Conservation (phyloP, 345 rosid species). For the Leavenworthia alabamica region DNA sequence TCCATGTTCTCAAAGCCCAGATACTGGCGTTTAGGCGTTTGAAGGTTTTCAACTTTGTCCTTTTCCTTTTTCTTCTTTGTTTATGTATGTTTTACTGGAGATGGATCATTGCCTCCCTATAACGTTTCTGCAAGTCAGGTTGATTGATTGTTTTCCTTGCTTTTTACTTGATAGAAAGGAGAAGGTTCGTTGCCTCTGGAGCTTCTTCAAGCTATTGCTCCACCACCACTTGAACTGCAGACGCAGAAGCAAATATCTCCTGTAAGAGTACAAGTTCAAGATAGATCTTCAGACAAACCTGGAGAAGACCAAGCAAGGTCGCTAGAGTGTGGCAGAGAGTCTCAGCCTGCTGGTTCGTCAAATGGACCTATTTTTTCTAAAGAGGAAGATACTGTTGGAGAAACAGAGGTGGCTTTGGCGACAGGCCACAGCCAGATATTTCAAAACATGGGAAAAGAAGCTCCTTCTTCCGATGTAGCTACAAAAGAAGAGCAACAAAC, state of each 20-base stretch:
- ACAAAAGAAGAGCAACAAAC: slow-evolving; percentile 76
- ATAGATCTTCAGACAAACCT: slow-evolving; percentile 49
- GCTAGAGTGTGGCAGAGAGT: slow-evolving; percentile 51
- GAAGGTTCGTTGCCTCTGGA: slow-evolving; percentile 89
- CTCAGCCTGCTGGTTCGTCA: slow-evolving; percentile 39
- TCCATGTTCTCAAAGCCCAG: slow-evolving; percentile 97
- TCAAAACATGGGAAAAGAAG: slow-evolving; percentile 46
- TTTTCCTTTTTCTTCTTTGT: not conserved
- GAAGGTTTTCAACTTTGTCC: slow-evolving; percentile 45
- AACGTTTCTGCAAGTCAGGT: slow-evolving; percentile 2
- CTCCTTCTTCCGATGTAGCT: slow-evolving; percentile 33
- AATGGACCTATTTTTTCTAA: slow-evolving; percentile 42
- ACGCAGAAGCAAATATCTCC: slow-evolving; percentile 43
- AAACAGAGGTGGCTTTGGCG: slow-evolving; percentile 53
- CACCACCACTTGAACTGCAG: slow-evolving; percentile 84
- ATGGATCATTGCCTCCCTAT: not conserved
- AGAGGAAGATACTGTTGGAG: slow-evolving; percentile 53
- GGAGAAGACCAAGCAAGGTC: slow-evolving; percentile 54
- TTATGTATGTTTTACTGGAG: slow-evolving; percentile 1
- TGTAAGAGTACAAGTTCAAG: slow-evolving; percentile 52
- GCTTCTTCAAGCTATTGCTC: slow-evolving; percentile 85
- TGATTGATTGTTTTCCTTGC: slow-evolving; percentile 3
- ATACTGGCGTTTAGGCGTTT: slow-evolving; percentile 92
- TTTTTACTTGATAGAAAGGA: slow-evolving; percentile 65
- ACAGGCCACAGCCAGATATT: slow-evolving; percentile 39